Conservation (phyloP, 2,329 filamentous ascomycete species). For the Thyridium curvatum region DNA sequence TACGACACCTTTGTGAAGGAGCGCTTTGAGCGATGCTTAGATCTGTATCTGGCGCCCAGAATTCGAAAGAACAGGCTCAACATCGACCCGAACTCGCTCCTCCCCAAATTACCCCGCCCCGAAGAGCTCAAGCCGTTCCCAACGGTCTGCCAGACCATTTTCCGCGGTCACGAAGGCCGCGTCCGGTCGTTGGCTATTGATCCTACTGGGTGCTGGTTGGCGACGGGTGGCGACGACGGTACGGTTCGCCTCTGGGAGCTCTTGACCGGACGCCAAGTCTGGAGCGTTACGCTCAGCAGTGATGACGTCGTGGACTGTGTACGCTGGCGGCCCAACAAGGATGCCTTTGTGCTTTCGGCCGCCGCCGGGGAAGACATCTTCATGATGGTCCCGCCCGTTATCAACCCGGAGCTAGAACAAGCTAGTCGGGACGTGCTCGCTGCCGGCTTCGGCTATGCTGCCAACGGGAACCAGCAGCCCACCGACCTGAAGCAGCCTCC, state of each 20-base stretch:
- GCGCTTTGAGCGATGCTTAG: conserved; percentile 89
- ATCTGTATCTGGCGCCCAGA: conserved; percentile 89
- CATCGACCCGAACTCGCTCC: conserved; percentile 87
- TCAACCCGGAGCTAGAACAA: conserved; percentile 68
- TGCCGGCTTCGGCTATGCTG: conserved; percentile 89
- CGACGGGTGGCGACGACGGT: conserved; percentile 91
- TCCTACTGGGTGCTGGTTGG: conserved; percentile 77
- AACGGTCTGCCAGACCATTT: conserved; percentile 80
- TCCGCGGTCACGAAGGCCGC: conserved; percentile 80
- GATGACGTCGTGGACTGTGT: conserved; percentile 80
- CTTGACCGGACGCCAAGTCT: conserved; percentile 77
- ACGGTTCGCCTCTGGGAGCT: conserved; percentile 88
- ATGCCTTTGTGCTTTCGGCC: conserved; percentile 74
- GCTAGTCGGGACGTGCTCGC: conserved; percentile 72
- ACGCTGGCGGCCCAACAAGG: conserved; percentile 80
- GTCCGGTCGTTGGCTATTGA: conserved; percentile 82
- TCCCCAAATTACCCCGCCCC: conserved; percentile 88
- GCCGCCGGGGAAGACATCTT: conserved; percentile 81
- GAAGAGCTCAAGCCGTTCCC: conserved; percentile 95
- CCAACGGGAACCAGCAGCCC: conserved; percentile 52
- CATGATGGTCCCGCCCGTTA: conserved; percentile 69
- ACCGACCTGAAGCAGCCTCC: conserved; percentile 66
- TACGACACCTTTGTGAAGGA: conserved; percentile 91
- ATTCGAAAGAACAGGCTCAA: conserved; percentile 91
- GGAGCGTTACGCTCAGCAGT: conserved; percentile 71